Evolutionary conservation across 2,329 filamentous ascomycete species (phyloP).

Genomic region (Penicillium vulpinum): DNA sequence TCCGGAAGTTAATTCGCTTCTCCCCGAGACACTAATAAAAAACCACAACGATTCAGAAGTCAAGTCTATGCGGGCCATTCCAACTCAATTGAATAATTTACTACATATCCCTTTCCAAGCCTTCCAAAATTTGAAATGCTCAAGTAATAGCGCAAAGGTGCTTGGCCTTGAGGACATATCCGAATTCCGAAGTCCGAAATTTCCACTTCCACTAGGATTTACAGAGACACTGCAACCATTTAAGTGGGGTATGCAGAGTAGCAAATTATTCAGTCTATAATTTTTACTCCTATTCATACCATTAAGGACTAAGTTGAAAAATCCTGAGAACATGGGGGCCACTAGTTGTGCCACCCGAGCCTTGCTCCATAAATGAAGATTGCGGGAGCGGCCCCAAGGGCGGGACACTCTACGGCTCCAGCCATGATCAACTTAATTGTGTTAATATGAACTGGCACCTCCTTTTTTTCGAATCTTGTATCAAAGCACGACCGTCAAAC

Average conservation of each 20-base stretch:
- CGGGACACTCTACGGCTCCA: too few species aligned
- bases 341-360: too few species aligned
- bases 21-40: neutral
- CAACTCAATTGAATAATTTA: neutral
- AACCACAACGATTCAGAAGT: neutral
- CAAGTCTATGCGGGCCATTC: neutral
- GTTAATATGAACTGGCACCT: neutral
- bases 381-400: neutral
- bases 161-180: neutral
- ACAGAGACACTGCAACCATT: neutral
- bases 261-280: neutral
- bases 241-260: neutral
- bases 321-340: neutral
- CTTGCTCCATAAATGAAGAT: too few species aligned
- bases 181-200: neutral
- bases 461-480: neutral
- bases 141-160: neutral
- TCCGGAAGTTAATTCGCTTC: neutral
- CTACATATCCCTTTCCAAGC: neutral
- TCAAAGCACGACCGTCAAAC: neutral
- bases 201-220: neutral
- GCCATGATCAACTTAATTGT: too few species aligned
- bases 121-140: too few species aligned
- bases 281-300: too few species aligned
- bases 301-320: neutral